Conservation (phyloP, 176 grass and related monocot species). For the Eleusine indica region DNA sequence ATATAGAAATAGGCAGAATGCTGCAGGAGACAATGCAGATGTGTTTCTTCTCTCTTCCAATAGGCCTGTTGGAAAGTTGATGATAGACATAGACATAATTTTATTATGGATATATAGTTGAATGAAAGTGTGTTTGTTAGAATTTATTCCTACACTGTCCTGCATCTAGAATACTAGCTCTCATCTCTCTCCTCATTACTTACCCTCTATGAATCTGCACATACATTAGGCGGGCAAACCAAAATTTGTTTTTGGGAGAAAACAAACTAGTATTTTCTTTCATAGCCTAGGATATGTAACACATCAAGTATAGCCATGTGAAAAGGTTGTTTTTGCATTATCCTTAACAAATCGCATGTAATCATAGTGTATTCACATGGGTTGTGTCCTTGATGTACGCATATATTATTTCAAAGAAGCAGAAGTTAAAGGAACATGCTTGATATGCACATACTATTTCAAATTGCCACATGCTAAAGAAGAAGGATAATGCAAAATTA, state of each 20-base stretch:
- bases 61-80: constrained; percentile 17
- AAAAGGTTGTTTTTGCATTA: constrained; percentile 25
- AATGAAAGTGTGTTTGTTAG: background rate
- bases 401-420: constrained; percentile 37
- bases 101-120: background rate
- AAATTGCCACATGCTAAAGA: constrained; percentile 31
- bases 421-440: constrained; percentile 10
- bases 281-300: background rate
- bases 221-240: background rate
- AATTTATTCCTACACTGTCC: background rate
- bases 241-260: background rate
- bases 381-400: constrained; percentile 25
- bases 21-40: background rate
- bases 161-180: background rate
- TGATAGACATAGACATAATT: background rate
- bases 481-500: constrained; percentile 20
- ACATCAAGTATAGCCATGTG: background rate
- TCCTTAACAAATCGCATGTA: background rate
- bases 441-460: constrained; percentile 47
- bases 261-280: too few relatives aligned
- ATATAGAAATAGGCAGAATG: constrained; percentile 1
- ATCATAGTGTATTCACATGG: constrained; percentile 9
- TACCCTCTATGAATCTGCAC: background rate
- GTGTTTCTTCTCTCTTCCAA: background rate
- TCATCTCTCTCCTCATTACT: background rate